Percentiles rank a stretch among this genome's conserved stretches.
Conservation (phyloP, 2,329 filamentous ascomycete species). For the Madurella mycetomatis region DNA sequence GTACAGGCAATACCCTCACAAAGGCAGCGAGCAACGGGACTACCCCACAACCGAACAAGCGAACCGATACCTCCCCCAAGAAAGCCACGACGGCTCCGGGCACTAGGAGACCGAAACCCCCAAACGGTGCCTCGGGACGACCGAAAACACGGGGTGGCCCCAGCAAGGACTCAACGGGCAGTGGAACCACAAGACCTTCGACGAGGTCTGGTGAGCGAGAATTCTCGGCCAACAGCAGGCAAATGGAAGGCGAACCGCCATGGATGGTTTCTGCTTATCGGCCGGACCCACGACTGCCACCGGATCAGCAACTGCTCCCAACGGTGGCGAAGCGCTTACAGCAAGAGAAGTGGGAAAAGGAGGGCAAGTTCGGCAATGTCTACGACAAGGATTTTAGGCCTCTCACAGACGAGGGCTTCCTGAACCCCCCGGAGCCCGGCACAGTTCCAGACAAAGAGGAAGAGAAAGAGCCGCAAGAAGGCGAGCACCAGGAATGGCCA, state of each 20-base stretch:
- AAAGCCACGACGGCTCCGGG: slow-evolving; percentile 37
- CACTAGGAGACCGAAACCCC: slow-evolving; percentile 43
- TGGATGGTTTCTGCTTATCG: slow-evolving; percentile 96
- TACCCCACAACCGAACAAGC: slow-evolving; percentile 30
- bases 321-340: slow-evolving; percentile 88
- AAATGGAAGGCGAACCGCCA: slow-evolving; percentile 89
- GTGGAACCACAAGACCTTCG: slow-evolving; percentile 49
- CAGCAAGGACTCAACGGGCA: slow-evolving; percentile 41
- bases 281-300: slow-evolving; percentile 87
- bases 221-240: slow-evolving; percentile 47
- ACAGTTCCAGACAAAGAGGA: slow-evolving; percentile 25
- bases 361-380: slow-evolving; percentile 77
- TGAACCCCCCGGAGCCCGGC: slow-evolving; percentile 41
- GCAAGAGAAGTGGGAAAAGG: slow-evolving; percentile 92
- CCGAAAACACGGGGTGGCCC: slow-evolving; percentile 61
- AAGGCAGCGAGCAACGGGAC: slow-evolving; percentile 35
- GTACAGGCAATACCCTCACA: slow-evolving; percentile 52
- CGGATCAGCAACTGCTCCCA: slow-evolving; percentile 90
- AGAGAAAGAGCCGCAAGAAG: slow-evolving; percentile 27
- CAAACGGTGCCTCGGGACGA: slow-evolving; percentile 41
- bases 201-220: slow-evolving; percentile 61
- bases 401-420: slow-evolving; percentile 62
- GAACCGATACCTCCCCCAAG: slow-evolving; percentile 51
- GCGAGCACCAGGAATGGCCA: slow-evolving; percentile 52
- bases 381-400: slow-evolving; percentile 88